Base-by-base conservation (phyloP, 2,329 filamentous ascomycete genomes). In the Penicillium sumatraense region DNA sequence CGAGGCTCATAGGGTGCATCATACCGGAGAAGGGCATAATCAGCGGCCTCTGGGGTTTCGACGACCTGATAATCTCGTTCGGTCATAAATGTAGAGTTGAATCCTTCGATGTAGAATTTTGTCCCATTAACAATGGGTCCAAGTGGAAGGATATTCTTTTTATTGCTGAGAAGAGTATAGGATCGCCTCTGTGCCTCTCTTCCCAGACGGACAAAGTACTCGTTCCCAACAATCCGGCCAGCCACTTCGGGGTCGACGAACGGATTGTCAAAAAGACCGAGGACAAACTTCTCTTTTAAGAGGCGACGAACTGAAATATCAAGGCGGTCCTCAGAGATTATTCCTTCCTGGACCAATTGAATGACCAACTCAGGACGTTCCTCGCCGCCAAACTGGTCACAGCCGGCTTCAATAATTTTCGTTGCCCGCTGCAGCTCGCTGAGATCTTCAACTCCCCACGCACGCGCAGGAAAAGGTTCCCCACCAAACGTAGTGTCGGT, bases 301-400 rank as follows among this genome's bases (percentile, higher is more conserved):
- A 83, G 66, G 1, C 76, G 76, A 2, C 76, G 71, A 2, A 83
- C 75, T 0, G 80, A 82, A 7, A 68, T 50, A 49, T 83, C 76
- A 3, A 83, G 65, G 11, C 80, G 78, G 0, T 65, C 63, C 51
- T 82, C 79, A 7, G 72, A 59, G 11, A 79, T 62, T n/a, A 68
- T 63, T 23, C 73, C 31, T 35, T 35, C 73, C 31, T 35, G 8
- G 14, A 35, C 6, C 31, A 35, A n/a, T 13, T 7, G 11, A 13
- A 35, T n/a, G 5, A 83, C 68, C 2, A 83, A 73, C 51, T 83
- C 80, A 0, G 79, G 74, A 0, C 76, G 66, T 3, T 71, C 60
- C 61, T 84, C 81, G 10, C 81, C 81, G 1, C 81, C 81, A 46
- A 83, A 76, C 53, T 82, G 81, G 54, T 84, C 81, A 29, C 77